Conservation (phyloP, 169 alveolate species). For the Perkinsus marinus region DNA sequence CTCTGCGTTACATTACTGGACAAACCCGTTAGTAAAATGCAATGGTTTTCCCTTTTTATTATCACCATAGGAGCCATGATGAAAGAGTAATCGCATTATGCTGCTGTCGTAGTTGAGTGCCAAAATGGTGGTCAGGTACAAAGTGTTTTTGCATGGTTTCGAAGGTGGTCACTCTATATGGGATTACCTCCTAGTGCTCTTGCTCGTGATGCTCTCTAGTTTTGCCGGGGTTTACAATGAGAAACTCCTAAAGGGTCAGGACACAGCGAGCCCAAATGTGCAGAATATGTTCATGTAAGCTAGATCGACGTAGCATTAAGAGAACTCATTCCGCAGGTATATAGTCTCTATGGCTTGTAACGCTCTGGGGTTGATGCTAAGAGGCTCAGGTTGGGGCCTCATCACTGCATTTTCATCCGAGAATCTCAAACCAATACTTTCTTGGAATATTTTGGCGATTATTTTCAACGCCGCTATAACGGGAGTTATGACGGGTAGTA, state of each 20-base stretch:
- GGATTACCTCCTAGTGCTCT: neutral
- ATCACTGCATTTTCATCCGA: neutral
- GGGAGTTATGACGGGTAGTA: neutral
- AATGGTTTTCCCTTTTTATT: neutral
- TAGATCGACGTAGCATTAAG: neutral
- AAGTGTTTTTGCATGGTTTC: neutral
- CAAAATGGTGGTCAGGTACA: neutral
- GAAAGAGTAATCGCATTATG: neutral
- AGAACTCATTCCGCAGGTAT: neutral
- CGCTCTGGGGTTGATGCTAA: neutral
- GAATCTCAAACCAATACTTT: neutral
- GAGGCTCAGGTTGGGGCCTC: neutral
- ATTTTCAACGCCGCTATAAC: neutral
- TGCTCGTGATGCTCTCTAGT: neutral
- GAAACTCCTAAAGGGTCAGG: neutral
- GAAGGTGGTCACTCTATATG: neutral
- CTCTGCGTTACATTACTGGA: neutral
- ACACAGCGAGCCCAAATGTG: neutral
- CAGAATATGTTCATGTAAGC: neutral
- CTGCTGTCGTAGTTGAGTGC: neutral
- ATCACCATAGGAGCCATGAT: neutral
- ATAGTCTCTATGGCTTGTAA: neutral
- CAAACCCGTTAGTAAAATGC: neutral
- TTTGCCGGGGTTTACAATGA: neutral
- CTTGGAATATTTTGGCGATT: neutral